A percentile compares a stretch with the other conserved stretches of the same genome.
Conservation (phyloP, 2,329 filamentous ascomycete species). For the Microcyclosporella mali region DNA sequence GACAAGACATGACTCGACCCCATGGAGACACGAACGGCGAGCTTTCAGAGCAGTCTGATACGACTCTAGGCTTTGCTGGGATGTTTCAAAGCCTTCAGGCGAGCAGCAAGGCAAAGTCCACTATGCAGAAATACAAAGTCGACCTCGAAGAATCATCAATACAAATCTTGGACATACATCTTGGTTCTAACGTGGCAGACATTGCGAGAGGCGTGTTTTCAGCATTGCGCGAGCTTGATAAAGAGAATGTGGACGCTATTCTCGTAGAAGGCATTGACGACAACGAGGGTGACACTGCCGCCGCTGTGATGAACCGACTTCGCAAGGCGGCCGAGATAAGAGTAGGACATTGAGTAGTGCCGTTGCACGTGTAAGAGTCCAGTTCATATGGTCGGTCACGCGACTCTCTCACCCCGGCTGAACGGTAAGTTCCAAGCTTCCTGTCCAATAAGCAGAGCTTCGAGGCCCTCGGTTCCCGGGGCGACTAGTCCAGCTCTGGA, state of each 20-base stretch:
- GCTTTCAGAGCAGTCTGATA: conserved; percentile 19
- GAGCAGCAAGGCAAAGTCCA: conserved; percentile 7
- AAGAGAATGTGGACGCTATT: conserved; percentile 70
- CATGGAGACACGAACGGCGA: conserved; percentile 1
- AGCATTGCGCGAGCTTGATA: conserved; percentile 77
- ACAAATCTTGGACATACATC: conserved; percentile 59
- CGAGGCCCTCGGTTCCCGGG: neutral
- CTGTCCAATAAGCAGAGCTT: neutral
- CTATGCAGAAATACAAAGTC: conserved; percentile 6
- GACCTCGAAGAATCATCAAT: conserved; percentile 2
- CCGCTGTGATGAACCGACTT: conserved; percentile 53
- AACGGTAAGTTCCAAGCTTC: neutral
- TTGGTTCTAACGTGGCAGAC: conserved; percentile 63
- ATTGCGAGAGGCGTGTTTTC: conserved; percentile 87
- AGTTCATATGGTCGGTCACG: too few relatives aligned
- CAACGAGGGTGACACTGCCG: conserved; percentile 67
- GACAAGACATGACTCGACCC: neutral
- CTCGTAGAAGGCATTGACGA: conserved; percentile 77
- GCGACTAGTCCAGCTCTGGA: neutral
- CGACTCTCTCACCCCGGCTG: too few relatives aligned
- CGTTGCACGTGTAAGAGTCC: neutral
- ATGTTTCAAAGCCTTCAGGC: conserved; percentile 20
- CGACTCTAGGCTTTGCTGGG: conserved; percentile 22
- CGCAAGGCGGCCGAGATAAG: conserved; percentile 44
- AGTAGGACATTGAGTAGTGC: conserved; percentile 12